phyloP scores from a whole-genome alignment of 345 rosid species.

The Conringia planisiliqua region DNA sequence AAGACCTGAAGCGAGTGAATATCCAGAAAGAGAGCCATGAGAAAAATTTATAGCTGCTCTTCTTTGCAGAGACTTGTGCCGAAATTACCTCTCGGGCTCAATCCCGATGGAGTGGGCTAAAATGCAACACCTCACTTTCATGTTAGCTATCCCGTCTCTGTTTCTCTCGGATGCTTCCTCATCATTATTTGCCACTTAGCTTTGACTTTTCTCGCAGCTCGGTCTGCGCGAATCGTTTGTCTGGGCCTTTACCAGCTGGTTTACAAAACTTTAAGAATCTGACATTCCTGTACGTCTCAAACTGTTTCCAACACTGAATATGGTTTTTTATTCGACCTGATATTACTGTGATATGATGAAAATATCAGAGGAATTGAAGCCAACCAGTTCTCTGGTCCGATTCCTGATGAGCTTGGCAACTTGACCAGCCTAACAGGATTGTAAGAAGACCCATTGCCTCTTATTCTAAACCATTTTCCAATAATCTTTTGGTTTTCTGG shows the following conservation, averaged over 20 bases:
- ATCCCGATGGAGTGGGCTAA: conserved; percentile 56
- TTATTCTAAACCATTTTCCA: neutral
- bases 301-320: neutral
- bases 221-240: conserved; percentile 41
- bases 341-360: neutral
- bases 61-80: conserved; percentile 9
- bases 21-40: too few species aligned
- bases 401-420: conserved; percentile 52
- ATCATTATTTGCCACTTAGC: too few species aligned
- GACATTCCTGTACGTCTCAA: conserved; percentile 37
- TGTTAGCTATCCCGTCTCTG: conserved; percentile 36
- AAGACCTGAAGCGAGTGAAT: too few species aligned
- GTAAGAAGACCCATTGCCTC: conserved; percentile 42
- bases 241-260: conserved; percentile 44
- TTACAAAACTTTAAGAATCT: conserved; percentile 45
- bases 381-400: conserved; percentile 47
- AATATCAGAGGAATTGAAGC: conserved; percentile 47
- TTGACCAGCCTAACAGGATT: conserved; percentile 36
- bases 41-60: neutral
- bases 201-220: conserved; percentile 27
- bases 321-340: neutral
- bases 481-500: neutral
- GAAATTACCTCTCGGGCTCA: conserved; percentile 47
- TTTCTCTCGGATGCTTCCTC: too few species aligned
- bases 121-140: conserved; percentile 27